Percentiles rank a stretch among this genome's conserved stretches.
Evolutionary conservation across 768 basidiomycete species (phyloP).

Genomic region (Cubamyces lactineus): DNA sequence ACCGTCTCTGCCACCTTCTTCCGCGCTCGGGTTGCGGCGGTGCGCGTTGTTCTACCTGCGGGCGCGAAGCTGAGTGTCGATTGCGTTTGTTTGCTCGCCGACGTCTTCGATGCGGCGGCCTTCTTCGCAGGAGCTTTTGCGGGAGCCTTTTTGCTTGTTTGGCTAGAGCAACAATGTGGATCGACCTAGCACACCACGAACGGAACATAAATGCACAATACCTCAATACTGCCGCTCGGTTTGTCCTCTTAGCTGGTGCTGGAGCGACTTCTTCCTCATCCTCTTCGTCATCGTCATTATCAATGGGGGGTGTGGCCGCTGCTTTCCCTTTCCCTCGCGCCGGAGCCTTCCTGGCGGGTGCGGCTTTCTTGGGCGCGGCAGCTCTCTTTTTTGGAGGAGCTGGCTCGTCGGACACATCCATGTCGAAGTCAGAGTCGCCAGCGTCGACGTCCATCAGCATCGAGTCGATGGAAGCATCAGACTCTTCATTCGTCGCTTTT

Average conservation of each 20-base stretch:
- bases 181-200: not conserved
- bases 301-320: constrained; percentile 50
- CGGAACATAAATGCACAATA: constrained; percentile 33
- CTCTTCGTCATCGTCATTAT: constrained; percentile 60
- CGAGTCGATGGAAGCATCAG: constrained; percentile 64
- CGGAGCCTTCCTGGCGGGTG: constrained; percentile 41
- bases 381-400: constrained; percentile 37
- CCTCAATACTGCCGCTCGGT: constrained; percentile 69
- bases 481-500: constrained; percentile 56
- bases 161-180: constrained; percentile 29
- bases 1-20: constrained; percentile 58
- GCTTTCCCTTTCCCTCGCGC: constrained; percentile 50
- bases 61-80: constrained; percentile 67
- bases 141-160: constrained; percentile 42
- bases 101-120: constrained; percentile 34
- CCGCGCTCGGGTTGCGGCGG: constrained; percentile 71
- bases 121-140: constrained; percentile 56
- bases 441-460: constrained; percentile 79
- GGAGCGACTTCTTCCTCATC: constrained; percentile 55
- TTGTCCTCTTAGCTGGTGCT: constrained; percentile 58
- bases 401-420: constrained; percentile 52
- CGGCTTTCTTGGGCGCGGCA: constrained; percentile 37
- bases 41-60: constrained; percentile 54
- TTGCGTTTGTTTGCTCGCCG: constrained; percentile 44
- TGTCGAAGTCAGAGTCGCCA: constrained; percentile 57